Evolutionary conservation across 2,329 filamentous ascomycete species (phyloP), one percentile per base, ranked within the genome.

Genomic region (Polychaeton citri): DNA sequence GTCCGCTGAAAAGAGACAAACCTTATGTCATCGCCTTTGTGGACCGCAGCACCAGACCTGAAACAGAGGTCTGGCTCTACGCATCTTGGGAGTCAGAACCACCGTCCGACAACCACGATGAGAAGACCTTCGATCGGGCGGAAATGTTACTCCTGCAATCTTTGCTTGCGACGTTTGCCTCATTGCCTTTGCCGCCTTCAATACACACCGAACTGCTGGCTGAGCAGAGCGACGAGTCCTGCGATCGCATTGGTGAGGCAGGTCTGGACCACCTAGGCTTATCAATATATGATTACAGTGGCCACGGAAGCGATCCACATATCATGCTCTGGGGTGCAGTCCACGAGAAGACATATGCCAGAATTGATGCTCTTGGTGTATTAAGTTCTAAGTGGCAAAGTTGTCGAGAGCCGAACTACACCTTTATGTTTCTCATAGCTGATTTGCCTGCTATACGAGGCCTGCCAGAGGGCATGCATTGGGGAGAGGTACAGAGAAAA

Each of bases 61-160:
- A 80, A 50, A 81, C 79, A 0, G 70, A 81, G 42, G 59, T 74
- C 19, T 81, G 72, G 69, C 48, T 81, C 2, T 81, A 76, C 52
- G 57, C 43, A 17, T 41, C 37, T 36, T 45, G 57, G 59, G 35
- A 32, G 12, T 19, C 30, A 17, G 21, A 8, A 26, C 12, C 10
- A 17, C 30, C 13, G 10, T 13, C 12, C 12, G 9, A 4, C 10
- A 17, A 17, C 4, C 12, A 17, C 13, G 18, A 32, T 12, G 10
- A 16, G 12, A 10, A 10, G 18, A 4, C 18, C 15, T 15, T 15
- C 12, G 4, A 32, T 6, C 5, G 12, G 12, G 30, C 12, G 5
- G 30, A 32, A 17, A 12, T 32, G 13, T 10, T 17, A 19, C 30
- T 16, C 4, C 9, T 19, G 30, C 10, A 10, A 17, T 10, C 4